Evolutionary conservation across 2,329 filamentous ascomycete species (phyloP).

Genomic region (Xylariomycetidae sp.): DNA sequence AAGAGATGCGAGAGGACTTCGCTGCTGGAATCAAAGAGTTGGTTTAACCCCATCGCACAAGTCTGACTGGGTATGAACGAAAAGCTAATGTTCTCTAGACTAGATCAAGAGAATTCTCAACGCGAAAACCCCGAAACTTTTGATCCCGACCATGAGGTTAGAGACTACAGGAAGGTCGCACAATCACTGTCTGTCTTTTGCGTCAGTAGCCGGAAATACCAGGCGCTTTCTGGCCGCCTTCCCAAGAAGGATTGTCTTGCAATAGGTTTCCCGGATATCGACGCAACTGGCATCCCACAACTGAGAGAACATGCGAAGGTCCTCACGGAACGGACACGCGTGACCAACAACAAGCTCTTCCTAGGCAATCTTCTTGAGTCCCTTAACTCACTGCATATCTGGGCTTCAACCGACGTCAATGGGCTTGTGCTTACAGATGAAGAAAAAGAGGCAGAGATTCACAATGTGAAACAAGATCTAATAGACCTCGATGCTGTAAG

Average conservation of each 20-base stretch:
- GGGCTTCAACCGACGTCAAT: constrained; percentile 4
- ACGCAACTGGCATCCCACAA: constrained; percentile 55
- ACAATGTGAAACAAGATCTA: constrained; percentile 3
- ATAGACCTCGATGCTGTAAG: constrained; percentile 9
- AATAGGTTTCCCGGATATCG: constrained; percentile 41
- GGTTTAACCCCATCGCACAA: constrained; percentile 4
- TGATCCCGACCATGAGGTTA: constrained; percentile 43
- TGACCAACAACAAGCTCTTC: constrained; percentile 39
- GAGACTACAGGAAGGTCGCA: constrained; percentile 54
- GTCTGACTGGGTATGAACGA: constrained; percentile 2
- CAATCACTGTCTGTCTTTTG: constrained; percentile 56
- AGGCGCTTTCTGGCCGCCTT: constrained; percentile 50
- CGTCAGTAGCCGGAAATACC: constrained; percentile 56
- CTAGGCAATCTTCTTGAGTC: constrained; percentile 45
- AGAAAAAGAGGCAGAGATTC: constrained; percentile 23
- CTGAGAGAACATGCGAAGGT: constrained; percentile 53
- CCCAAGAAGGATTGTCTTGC: constrained; percentile 36
- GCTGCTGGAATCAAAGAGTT: constrained; percentile 51
- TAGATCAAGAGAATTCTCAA: constrained; percentile 46
- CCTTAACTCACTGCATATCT: constrained; percentile 17
- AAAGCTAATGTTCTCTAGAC: constrained; percentile 15
- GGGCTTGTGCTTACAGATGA: constrained; percentile 18
- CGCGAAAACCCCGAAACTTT: constrained; percentile 49
- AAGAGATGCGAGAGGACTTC: constrained; percentile 51
- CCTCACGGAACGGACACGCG: constrained; percentile 40